These are phyloP conservation scores for Gossypium herbaceum DNA, from an alignment of 345 rosid genomes.

Conservation along the genomic window DNA sequence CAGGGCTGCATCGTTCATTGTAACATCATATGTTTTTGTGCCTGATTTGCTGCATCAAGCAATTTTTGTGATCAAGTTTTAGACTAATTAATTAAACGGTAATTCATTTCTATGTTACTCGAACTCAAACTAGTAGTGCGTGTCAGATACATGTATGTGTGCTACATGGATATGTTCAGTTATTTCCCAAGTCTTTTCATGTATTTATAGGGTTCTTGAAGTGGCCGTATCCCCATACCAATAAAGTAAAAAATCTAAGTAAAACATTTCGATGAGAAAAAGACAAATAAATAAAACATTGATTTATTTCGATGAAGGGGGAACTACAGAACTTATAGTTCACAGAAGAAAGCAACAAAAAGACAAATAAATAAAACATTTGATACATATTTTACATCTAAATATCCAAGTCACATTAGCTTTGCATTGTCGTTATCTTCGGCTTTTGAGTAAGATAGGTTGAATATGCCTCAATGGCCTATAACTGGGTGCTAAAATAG, in stretches of 20 bases:
- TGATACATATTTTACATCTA: too few relatives aligned
- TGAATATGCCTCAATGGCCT: background rate
- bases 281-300: background rate
- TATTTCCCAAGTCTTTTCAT: too few relatives aligned
- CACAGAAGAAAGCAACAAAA: too few relatives aligned
- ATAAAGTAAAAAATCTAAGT: background rate
- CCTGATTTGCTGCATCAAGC: slow-evolving; percentile 45
- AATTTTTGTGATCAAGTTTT: slow-evolving; percentile 6
- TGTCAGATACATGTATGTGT: background rate
- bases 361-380: too few relatives aligned
- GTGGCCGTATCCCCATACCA: background rate
- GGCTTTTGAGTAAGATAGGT: too few relatives aligned
- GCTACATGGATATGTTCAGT: background rate
- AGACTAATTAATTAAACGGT: background rate
- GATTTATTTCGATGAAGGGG: background rate
- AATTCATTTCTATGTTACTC: background rate
- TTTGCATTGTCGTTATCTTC: too few relatives aligned
- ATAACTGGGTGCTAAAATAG: background rate
- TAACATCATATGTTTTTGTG: slow-evolving; percentile 37
- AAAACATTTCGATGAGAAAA: background rate
- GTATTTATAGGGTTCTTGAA: background rate
- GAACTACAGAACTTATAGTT: background rate
- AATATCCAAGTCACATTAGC: too few relatives aligned
- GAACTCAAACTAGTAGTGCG: background rate
- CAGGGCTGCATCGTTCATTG: slow-evolving; percentile 85